Percentiles rank a stretch among this genome's conserved stretches.
Conservation (phyloP, 768 basidiomycete species). For the Phanerochaete carnosa region DNA sequence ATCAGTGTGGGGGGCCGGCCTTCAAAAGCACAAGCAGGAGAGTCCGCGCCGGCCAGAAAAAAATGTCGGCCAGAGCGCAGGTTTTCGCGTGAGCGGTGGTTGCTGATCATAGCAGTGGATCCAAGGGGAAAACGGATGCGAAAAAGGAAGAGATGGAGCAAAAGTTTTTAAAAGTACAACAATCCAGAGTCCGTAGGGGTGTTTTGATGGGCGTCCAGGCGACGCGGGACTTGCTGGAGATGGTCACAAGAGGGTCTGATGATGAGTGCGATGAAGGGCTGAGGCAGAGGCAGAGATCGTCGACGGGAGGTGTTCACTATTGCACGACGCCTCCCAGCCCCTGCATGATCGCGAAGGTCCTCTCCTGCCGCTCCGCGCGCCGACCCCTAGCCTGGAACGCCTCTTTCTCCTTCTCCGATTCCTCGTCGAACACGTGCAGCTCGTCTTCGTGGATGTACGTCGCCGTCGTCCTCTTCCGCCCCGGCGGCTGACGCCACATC, state of each 20-base stretch:
- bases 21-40: background rate
- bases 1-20: background rate
- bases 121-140: background rate
- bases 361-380: background rate
- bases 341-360: background rate
- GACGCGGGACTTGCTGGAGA: background rate
- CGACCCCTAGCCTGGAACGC: background rate
- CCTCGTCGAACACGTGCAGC: background rate
- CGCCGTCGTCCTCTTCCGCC: background rate
- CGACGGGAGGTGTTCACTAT: background rate
- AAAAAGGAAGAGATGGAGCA: background rate
- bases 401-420: background rate
- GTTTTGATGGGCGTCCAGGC: background rate
- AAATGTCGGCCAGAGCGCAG: background rate
- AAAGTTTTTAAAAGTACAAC: background rate
- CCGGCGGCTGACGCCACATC: background rate
- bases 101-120: background rate
- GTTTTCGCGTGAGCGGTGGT: background rate
- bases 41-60: background rate
- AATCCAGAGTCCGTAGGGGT: background rate
- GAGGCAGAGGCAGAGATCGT: too few species aligned
- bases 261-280: too few species aligned
- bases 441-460: background rate
- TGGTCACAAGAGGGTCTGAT: too few species aligned
- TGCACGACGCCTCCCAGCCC: background rate